Percentiles rank a stretch among this genome's conserved stretches.
These are phyloP conservation scores for Aspergillus avenaceus DNA, from an alignment of 495 filamentous ascomycete species.

Conservation along the genomic window DNA sequence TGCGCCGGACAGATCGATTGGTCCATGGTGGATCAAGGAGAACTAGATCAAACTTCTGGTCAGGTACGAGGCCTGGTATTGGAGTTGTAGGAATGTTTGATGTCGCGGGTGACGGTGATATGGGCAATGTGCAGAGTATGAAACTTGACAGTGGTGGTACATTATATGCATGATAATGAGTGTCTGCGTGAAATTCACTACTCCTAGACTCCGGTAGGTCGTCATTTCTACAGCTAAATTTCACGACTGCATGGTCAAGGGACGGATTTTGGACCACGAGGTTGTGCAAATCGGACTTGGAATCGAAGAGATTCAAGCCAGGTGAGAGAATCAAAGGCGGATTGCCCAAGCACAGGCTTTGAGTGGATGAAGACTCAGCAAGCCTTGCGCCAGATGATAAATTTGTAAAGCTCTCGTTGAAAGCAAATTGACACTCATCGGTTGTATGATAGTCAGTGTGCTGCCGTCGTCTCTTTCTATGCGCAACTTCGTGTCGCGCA, in stretches of 20 bases:
- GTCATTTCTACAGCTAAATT: conserved; percentile 3
- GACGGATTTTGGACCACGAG: conserved; percentile 35
- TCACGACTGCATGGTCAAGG: conserved; percentile 19
- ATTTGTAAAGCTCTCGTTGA: neutral
- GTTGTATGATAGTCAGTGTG: neutral
- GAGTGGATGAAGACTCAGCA: neutral
- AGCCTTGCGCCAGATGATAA: neutral
- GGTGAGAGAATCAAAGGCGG: conserved; percentile 35
- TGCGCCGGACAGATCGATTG: conserved; percentile 77
- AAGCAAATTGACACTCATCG: neutral
- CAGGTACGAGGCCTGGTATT: conserved; percentile 23
- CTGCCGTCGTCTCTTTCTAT: conserved; percentile 11
- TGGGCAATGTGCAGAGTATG: conserved; percentile 36
- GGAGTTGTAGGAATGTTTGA: conserved; percentile 2
- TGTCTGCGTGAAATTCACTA: conserved; percentile 15
- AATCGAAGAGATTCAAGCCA: conserved; percentile 25
- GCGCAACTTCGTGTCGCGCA: conserved; percentile 5
- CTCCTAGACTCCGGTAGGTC: neutral
- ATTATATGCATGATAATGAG: conserved; percentile 23
- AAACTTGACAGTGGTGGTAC: conserved; percentile 54
- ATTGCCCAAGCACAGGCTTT: neutral
- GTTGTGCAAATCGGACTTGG: conserved; percentile 25
- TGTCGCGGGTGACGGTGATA: conserved; percentile 8
- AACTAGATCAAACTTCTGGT: conserved; percentile 66
- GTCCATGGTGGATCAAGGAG: conserved; percentile 93